Percentiles rank a stretch among this genome's conserved stretches.
phyloP scores from a whole-genome alignment of 2,329 filamentous ascomycete genomes.

The Diplodia sapinea region DNA sequence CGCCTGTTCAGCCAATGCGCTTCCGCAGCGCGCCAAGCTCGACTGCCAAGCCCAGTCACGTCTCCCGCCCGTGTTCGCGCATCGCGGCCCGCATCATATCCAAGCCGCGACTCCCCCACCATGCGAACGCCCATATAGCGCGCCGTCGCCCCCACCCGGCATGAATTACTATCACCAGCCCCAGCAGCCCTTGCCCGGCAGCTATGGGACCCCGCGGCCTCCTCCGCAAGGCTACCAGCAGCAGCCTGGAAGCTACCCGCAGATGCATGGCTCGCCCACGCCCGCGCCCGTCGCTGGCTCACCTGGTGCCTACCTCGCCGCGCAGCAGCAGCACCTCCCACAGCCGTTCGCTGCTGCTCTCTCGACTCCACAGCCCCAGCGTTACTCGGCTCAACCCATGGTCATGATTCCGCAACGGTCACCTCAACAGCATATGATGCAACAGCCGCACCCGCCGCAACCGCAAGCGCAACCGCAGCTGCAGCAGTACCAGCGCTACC shows the following conservation, averaged over 20 bases:
- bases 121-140: slow-evolving; percentile 26
- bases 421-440: slow-evolving; percentile 33
- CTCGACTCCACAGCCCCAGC: slow-evolving; percentile 35
- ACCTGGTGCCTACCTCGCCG: slow-evolving; percentile 22
- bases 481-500: slow-evolving; percentile 30
- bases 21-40: not conserved
- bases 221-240: slow-evolving; percentile 4
- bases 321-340: slow-evolving; percentile 20
- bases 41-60: slow-evolving; percentile 23
- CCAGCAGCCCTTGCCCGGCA: slow-evolving; percentile 6
- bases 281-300: slow-evolving; percentile 21
- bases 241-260: slow-evolving; percentile 7
- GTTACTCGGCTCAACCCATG: slow-evolving; percentile 36
- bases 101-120: slow-evolving; percentile 6
- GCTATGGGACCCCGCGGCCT: slow-evolving; percentile 13
- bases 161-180: slow-evolving; percentile 24
- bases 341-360: slow-evolving; percentile 42
- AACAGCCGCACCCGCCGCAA: slow-evolving; percentile 32
- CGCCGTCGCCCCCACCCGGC: slow-evolving; percentile 13
- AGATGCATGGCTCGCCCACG: not conserved
- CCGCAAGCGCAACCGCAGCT: slow-evolving; percentile 28
- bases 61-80: slow-evolving; percentile 24
- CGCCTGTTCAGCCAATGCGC: not conserved
- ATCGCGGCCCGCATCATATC: slow-evolving; percentile 9
- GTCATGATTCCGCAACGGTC: slow-evolving; percentile 36